Evolutionary conservation across 2,329 filamentous ascomycete species (phyloP).

Genomic region (Arachnopeziza araneosa): DNA sequence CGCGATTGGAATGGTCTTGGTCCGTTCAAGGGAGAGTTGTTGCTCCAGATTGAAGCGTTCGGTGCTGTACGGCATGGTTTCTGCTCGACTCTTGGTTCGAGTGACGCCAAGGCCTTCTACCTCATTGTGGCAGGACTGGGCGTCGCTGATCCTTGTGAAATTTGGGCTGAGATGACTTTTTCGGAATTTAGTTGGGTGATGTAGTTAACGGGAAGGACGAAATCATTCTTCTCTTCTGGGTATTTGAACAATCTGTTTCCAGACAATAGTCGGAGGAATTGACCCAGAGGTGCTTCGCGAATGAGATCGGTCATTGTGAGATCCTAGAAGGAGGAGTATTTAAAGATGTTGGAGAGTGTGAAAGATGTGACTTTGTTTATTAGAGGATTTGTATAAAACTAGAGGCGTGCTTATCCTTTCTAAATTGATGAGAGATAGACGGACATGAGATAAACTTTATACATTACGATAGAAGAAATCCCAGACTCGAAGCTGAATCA

Average conservation of each 20-base stretch:
- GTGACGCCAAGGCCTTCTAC: not conserved
- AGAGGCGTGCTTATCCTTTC: too few species aligned
- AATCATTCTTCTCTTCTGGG: slow-evolving; percentile 5
- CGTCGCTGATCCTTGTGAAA: not conserved
- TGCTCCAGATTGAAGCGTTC: slow-evolving; percentile 5
- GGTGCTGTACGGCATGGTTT: slow-evolving; percentile 7
- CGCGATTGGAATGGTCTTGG: not conserved
- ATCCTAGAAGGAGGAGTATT: too few species aligned
- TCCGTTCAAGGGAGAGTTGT: slow-evolving; percentile 1
- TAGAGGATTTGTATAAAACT: too few species aligned
- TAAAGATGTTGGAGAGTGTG: too few species aligned
- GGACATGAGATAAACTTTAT: too few species aligned
- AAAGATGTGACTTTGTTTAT: too few species aligned
- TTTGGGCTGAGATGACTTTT: not conserved
- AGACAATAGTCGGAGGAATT: not conserved
- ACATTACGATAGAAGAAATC: too few species aligned
- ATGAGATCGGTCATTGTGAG: slow-evolving; percentile 10
- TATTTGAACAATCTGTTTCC: slow-evolving; percentile 4
- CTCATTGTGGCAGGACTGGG: not conserved
- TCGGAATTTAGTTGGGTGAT: slow-evolving; percentile 2
- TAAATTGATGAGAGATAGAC: too few species aligned
- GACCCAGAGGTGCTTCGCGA: slow-evolving; percentile 5
- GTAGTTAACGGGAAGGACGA: not conserved
- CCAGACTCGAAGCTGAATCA: too few species aligned
- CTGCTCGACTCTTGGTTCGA: not conserved